Evolutionary conservation across 2,329 filamentous ascomycete species (phyloP), one percentile per base, ranked within the genome.

Genomic region (Phyllosticta capitalensis): DNA sequence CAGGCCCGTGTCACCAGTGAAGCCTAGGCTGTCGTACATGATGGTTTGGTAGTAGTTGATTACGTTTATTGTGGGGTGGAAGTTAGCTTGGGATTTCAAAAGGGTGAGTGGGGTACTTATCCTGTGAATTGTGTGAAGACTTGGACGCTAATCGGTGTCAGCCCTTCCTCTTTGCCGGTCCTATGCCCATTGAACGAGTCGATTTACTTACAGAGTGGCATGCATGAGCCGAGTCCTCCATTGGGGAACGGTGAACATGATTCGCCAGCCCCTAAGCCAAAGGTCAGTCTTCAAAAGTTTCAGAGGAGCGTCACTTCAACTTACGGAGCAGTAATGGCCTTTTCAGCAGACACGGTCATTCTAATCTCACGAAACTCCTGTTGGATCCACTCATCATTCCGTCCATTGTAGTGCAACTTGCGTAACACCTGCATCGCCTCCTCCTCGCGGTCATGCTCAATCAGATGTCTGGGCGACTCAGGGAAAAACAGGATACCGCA

Each of bases 51-150:
- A 86, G 70, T 85, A 86, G 2, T 80, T 81, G 60, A 86, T 85
- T 22, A 85, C 79, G 64, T 85, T 78, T 61, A 73, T 73, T 22
- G 69, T 72, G 24, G 1, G 19, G 19, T 20, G 12, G 6, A 24
- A 3, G 52, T 59, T 5, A 58, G 55, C 28, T 19, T 45, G n/a
- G n/a, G n/a, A n/a, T n/a, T n/a, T n/a, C n/a, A n/a, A n/a, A n/a
- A 22, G 28, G 6, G 19, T 24, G 38, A 12, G 5, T 22, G 10
- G 9, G 24, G 26, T n/a, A 9, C 67, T 54, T 69, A 73, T 74
- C 82, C 82, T n/a, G 78, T 81, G 65, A 87, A 80, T 63, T 87
- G 84, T 54, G 84, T 83, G 65, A 88, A 85, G 62, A 84, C 78
- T 67, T 89, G 84, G 48, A 86, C 80, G 12, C 30, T 38, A 14